A percentile compares a stretch with the other conserved stretches of the same genome.
Evolutionary conservation across 805 yeast species (phyloP).

Genomic region (Metschnikowia henanensis): DNA sequence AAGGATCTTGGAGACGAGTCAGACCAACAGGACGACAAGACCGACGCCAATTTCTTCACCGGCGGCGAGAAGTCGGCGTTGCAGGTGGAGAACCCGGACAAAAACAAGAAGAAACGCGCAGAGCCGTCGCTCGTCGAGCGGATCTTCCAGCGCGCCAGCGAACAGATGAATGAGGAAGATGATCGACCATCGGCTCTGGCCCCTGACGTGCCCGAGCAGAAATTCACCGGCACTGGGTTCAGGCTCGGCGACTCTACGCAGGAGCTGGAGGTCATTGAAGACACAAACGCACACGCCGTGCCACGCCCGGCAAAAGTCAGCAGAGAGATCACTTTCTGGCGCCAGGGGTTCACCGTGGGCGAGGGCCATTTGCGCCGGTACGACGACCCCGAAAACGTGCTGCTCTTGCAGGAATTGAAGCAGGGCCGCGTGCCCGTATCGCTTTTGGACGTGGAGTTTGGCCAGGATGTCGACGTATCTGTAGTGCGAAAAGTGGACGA

Average conservation of each 20-base stretch:
- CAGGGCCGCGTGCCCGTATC: constrained; percentile 90
- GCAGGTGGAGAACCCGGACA: constrained; percentile 74
- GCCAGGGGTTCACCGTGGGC: constrained; percentile 93
- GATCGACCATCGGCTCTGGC: constrained; percentile 33
- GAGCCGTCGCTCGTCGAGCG: constrained; percentile 57
- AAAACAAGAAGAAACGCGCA: constrained; percentile 33
- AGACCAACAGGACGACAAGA: constrained; percentile 54
- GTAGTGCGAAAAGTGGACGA: constrained; percentile 83
- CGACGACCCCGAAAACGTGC: constrained; percentile 89
- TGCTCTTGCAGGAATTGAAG: constrained; percentile 75
- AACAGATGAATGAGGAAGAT: constrained; percentile 41
- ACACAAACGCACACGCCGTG: constrained; percentile 22
- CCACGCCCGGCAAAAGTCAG: constrained; percentile 50
- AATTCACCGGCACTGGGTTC: constrained; percentile 53
- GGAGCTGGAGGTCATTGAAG: constrained; percentile 36
- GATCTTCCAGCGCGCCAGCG: constrained; percentile 63
- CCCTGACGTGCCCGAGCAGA: constrained; percentile 14
- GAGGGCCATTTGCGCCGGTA: constrained; percentile 85
- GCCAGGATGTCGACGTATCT: constrained; percentile 91
- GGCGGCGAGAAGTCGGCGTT: constrained; percentile 77
- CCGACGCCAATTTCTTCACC: constrained; percentile 57
- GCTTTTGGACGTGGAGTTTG: constrained; percentile 76
- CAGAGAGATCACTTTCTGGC: constrained; percentile 92
- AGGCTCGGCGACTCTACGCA: constrained; percentile 49
- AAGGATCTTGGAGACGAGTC: constrained; percentile 44